Base-by-base conservation (phyloP, 2,329 filamentous ascomycete genomes). In the Alternaria metachromatica region DNA sequence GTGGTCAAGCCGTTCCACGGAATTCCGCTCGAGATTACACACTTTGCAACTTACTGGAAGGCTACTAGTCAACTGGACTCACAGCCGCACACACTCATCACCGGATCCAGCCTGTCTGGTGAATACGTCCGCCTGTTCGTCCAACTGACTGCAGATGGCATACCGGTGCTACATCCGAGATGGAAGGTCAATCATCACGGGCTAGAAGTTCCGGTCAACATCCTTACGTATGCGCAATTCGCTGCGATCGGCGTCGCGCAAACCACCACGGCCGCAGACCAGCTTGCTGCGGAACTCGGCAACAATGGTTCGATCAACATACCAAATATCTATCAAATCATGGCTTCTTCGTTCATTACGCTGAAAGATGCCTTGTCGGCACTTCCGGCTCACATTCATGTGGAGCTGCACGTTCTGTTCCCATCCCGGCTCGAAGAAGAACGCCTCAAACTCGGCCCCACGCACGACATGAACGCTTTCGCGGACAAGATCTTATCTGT, bases 41-140 rank as follows among this genome's bases (percentile, higher is more conserved):
- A 98, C 76, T 99, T 98, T 73, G 96, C 97, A 67, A 98, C 96
- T 0, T 99, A 99, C 80, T 99, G 96, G 96, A 99, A 98, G 81
- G 95, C 95, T 0, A 99, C 96, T 1, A 97, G 94, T 74, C 94
- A 97, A 72, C 87, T 96, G 51, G 93, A 97, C 77, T 90, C 92
- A 55, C 92, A 94, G 50, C 91, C 92, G 23, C 96, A 88, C 75
- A 92, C 93, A 23, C 88, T 98, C 23, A 93, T 99, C 18, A 98
- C 95, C 0, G 96, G 95, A 1, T 98, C 95, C 10, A 98, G 95
- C 81, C 81, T 99, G 59, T 96, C 93, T 3, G 96, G 96, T n/a
- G 92, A 98, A 74, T 98, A 98, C 79, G 90, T 97, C 23, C 89
- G 94, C 60, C 83, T 99, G 8, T 97, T 94, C 75, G 92, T 98